Base-by-base conservation (phyloP, 2,329 filamentous ascomycete genomes). In the Stagonosporopsis vannaccii region DNA sequence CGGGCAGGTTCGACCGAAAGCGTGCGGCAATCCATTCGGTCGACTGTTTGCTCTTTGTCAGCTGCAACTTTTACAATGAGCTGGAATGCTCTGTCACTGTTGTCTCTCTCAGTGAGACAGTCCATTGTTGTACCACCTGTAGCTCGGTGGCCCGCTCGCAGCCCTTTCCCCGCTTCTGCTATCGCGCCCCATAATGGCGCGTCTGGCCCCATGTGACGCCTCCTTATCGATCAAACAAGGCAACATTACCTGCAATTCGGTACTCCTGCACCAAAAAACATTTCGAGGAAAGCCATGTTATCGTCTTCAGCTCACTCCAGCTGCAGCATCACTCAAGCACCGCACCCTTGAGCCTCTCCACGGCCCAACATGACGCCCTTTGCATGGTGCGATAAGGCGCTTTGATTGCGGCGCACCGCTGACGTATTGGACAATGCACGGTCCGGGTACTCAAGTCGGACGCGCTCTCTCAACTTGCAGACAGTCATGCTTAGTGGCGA, bases 1-100 rank as follows among this genome's bases (percentile, higher is more conserved):
- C 73, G 65, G 70, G 71, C 63, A 64, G 51, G 53, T 72, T 72
- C 70, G 58, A 60, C 57, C 25, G 49, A 54, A 58, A 51, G 57
- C 51, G 37, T 49, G 58, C 56, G 40, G 44, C 30, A 26, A 42
- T 49, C 55, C 55, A 56, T 47, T 43, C 41, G 37, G 28, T 54
- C 48, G 43, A 28, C 40, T 25, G 59, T 61, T 60, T 60, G 53
- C 56, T 56, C 56, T 61, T 61, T 58, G 44, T 62, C 58, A 59
- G 62, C 56, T 33, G 28, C 28, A 43, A 19, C 30, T 17, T 51
- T 61, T 32, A 32, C 42, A 43, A 35, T 20, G 20, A 37, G 35
- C 41, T 50, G 36, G 35, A 47, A 19, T 41, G 41, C 48, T 44
- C 22, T 43, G 30, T 42, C 30, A 40, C 39, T 43, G 42, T 37